These are phyloP conservation scores for Sclerotinia subarctica DNA, from an alignment of 2,329 filamentous ascomycete species.

Conservation along the genomic window DNA sequence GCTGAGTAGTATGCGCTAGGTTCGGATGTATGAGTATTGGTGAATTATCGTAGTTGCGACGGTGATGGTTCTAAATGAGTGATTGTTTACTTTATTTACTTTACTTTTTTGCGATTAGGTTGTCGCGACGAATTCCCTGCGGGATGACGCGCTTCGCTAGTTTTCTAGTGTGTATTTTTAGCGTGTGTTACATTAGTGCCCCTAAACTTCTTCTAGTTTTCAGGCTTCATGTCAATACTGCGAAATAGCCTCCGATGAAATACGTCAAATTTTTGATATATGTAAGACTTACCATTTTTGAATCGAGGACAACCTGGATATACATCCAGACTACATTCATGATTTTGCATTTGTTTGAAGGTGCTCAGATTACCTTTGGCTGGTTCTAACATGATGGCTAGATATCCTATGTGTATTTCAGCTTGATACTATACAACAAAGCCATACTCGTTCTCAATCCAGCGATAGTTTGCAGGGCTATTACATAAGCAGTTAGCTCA, in stretches of 20 bases:
- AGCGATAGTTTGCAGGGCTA: not conserved
- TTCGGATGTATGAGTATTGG: not conserved
- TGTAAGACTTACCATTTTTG: not conserved
- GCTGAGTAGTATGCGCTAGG: not conserved
- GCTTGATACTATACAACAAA: too few species aligned
- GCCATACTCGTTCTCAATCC: not conserved
- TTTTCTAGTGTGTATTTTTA: not conserved
- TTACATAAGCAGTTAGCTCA: not conserved
- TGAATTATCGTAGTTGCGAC: not conserved
- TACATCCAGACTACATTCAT: not conserved
- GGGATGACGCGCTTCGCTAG: conserved; percentile 3
- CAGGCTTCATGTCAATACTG: not conserved
- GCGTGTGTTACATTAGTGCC: not conserved
- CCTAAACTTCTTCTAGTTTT: not conserved
- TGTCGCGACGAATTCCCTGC: not conserved
- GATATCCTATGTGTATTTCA: not conserved
- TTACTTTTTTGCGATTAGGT: not conserved
- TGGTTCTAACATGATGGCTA: too few species aligned
- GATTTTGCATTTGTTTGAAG: too few species aligned
- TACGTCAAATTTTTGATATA: not conserved
- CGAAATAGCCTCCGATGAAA: not conserved
- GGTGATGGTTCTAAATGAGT: not conserved
- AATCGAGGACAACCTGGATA: fast-evolving
- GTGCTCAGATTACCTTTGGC: not conserved
- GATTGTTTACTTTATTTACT: conserved; percentile 3